Conservation (phyloP, 2,329 filamentous ascomycete genomes). For the Arthroderma sp. region DNA sequence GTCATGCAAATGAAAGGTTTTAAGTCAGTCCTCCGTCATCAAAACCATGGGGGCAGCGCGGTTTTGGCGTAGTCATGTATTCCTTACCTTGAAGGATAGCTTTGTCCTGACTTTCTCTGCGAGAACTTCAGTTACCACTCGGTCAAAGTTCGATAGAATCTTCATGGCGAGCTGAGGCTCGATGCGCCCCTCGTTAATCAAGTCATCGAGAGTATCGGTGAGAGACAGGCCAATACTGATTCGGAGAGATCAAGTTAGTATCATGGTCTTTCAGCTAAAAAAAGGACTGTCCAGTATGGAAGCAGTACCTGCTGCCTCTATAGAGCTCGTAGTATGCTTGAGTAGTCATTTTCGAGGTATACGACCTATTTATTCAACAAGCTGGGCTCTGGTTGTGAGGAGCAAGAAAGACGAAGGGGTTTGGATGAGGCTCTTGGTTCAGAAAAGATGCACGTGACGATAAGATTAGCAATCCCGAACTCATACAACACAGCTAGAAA, state of each 20-base stretch:
- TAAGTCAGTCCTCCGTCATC: neutral
- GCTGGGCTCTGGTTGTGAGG: neutral
- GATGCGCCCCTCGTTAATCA: conserved; percentile 89
- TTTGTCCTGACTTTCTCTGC: conserved; percentile 86
- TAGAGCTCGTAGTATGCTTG: conserved; percentile 82
- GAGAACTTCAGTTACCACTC: conserved; percentile 78
- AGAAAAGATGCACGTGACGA: neutral
- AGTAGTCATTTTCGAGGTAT: conserved; percentile 31
- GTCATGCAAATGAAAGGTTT: conserved; percentile 4
- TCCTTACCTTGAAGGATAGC: conserved; percentile 78
- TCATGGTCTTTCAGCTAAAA: conserved; percentile 2
- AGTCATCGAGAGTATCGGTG: conserved; percentile 91
- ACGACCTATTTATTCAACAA: neutral
- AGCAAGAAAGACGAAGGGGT: neutral
- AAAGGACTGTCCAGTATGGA: neutral
- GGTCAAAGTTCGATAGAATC: conserved; percentile 90
- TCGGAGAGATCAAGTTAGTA: conserved; percentile 13
- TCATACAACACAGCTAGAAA: conserved; percentile 1
- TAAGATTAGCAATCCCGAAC: neutral
- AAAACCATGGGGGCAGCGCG: too few relatives aligned
- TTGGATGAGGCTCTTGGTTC: neutral
- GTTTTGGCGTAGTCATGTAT: too few relatives aligned
- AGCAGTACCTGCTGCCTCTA: conserved; percentile 79
- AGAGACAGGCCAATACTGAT: conserved; percentile 78
- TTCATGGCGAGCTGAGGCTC: conserved; percentile 98